Percentiles rank a stretch among this genome's conserved stretches.
Evolutionary conservation across 345 rosid species (phyloP).

Genomic region (Diplotaxis tenuifolia): DNA sequence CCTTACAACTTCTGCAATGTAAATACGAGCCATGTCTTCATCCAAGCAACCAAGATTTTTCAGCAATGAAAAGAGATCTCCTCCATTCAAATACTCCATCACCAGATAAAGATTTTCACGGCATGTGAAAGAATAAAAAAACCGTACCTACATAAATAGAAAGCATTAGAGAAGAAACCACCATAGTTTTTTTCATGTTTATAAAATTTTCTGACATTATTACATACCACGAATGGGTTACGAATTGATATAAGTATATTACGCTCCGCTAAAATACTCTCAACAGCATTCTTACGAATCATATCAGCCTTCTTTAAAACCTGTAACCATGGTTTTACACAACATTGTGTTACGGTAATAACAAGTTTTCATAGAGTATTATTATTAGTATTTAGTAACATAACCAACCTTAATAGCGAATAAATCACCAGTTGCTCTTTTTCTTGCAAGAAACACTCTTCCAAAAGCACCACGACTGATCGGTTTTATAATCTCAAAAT

Average conservation of each 20-base stretch:
- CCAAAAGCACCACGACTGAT: constrained; percentile 97
- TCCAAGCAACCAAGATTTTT: constrained; percentile 92
- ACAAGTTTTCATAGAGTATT: no score
- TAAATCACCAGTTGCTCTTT: constrained; percentile 89
- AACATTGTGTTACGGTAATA: constrained; percentile 12
- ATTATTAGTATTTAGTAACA: constrained; percentile 10
- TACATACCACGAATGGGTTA: constrained; percentile 98
- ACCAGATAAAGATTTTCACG: constrained; percentile 95
- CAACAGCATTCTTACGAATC: constrained; percentile 98
- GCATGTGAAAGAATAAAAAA: constrained; percentile 98
- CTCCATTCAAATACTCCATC: constrained; percentile 97
- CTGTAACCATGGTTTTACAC: no score
- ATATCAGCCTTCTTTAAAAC: constrained; percentile 91
- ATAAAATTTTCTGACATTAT: constrained; percentile 19
- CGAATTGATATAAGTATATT: constrained; percentile 89
- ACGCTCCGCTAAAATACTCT: constrained; percentile 94
- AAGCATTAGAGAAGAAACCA: constrained; percentile 36
- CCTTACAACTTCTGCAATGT: constrained; percentile 96
- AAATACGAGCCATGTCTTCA: constrained; percentile 86
- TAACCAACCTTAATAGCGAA: constrained; percentile 95
- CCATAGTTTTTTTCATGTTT: constrained; percentile 29
- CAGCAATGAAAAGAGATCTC: constrained; percentile 90
- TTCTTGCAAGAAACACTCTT: constrained; percentile 84
- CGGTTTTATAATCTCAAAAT: constrained; percentile 96
- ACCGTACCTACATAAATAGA: constrained; percentile 69